Conservation (phyloP, 1,284 basidiomycete species). For the Amylostereum chailletii region DNA sequence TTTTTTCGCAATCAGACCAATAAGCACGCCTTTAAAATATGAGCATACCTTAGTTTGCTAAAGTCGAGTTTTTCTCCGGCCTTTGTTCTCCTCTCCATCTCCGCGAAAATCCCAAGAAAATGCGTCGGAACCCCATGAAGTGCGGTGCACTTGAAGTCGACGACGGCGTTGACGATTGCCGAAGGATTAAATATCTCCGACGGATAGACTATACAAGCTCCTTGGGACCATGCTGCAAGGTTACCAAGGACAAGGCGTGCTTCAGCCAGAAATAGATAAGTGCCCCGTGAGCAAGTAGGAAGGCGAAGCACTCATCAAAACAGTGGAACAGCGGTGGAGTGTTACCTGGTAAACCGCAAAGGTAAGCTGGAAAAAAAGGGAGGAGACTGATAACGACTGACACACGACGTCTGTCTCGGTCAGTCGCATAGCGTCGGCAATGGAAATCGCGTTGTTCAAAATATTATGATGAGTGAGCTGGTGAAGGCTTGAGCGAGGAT, state of each 20-base stretch:
- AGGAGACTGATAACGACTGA: conserved; percentile 24
- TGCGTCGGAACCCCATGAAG: conserved; percentile 83
- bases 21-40: background rate
- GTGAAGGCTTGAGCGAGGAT: background rate
- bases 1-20: background rate
- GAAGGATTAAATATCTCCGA: conserved; percentile 57
- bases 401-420: conserved; percentile 59
- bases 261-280: conserved; percentile 5
- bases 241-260: conserved; percentile 76
- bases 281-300: background rate
- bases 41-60: conserved; percentile 40
- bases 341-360: conserved; percentile 41
- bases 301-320: conserved; percentile 60
- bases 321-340: conserved; percentile 79
- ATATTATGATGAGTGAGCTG: conserved; percentile 72
- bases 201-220: conserved; percentile 68
- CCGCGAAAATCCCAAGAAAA: conserved; percentile 66
- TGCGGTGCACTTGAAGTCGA: conserved; percentile 63
- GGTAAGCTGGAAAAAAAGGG: conserved; percentile 1
- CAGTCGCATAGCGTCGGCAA: conserved; percentile 63
- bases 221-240: conserved; percentile 71
- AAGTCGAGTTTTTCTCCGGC: conserved; percentile 40
- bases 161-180: conserved; percentile 58
- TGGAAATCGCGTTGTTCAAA: conserved; percentile 69
- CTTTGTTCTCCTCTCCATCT: conserved; percentile 46